Conservation (phyloP, 345 rosid genomes). For the Gossypium ekmanianum region DNA sequence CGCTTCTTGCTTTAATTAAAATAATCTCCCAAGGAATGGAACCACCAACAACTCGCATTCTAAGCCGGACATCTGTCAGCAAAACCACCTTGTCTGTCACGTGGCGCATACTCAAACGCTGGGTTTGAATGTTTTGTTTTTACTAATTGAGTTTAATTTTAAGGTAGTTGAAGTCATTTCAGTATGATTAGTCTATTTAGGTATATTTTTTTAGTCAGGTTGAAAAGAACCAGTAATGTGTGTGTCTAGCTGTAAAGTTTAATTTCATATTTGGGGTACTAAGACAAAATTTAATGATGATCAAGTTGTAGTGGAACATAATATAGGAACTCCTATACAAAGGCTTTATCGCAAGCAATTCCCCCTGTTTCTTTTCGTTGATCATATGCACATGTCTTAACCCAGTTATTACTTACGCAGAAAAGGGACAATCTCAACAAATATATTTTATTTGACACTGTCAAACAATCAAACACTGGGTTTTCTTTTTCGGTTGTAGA, state of each 20-base stretch:
- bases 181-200: neutral
- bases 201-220: neutral
- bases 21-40: neutral
- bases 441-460: neutral
- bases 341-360: too few species aligned
- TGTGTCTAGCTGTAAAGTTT: neutral
- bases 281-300: neutral
- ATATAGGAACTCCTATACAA: too few species aligned
- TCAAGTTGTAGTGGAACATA: neutral
- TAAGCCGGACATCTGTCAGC: neutral
- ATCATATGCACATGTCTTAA: neutral
- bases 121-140: neutral
- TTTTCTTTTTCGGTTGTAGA: neutral
- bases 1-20: constrained; percentile 13
- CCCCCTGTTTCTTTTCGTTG: neutral
- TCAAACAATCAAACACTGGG: neutral
- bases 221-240: neutral
- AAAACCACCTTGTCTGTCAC: neutral
- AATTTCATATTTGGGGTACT: neutral
- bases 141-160: neutral
- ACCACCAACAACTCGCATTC: neutral
- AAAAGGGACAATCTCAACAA: neutral
- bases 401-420: neutral
- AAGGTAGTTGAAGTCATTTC: constrained; percentile 16
- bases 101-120: neutral